Conservation (phyloP, 1,284 basidiomycete species). For the Stygiomarasmius scandens region DNA sequence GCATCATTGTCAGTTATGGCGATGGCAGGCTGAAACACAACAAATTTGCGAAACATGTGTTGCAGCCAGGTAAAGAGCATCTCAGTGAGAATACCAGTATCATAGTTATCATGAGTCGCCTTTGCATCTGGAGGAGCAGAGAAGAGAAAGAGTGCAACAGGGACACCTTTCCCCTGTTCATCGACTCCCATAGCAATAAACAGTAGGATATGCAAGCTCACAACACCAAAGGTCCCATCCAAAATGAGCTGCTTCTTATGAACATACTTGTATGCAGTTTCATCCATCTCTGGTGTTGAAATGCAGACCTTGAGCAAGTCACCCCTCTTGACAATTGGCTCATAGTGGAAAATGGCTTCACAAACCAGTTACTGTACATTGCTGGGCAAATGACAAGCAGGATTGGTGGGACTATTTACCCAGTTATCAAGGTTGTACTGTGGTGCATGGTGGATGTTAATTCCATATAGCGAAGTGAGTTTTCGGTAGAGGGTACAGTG, state of each 20-base stretch:
- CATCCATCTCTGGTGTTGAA: constrained; percentile 34
- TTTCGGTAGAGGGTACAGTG: constrained; percentile 3
- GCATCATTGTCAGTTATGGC: constrained; percentile 42
- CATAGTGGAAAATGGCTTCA: constrained; percentile 30
- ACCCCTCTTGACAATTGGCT: not conserved
- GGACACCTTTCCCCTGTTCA: constrained; percentile 28
- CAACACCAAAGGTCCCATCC: constrained; percentile 43
- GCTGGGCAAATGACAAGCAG: not conserved
- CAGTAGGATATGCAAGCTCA: constrained; percentile 31
- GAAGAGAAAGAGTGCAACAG: constrained; percentile 39
- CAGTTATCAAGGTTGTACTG: constrained; percentile 9
- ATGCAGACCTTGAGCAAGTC: constrained; percentile 29
- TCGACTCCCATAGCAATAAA: constrained; percentile 40
- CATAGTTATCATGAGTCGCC: constrained; percentile 36
- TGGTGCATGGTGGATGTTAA: not conserved
- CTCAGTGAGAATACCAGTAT: constrained; percentile 31
- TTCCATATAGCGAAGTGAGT: not conserved
- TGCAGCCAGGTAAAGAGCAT: constrained; percentile 23
- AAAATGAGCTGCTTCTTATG: constrained; percentile 36
- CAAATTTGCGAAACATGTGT: not conserved
- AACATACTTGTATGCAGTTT: constrained; percentile 35
- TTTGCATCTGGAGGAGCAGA: constrained; percentile 36
- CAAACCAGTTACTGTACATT: not conserved
- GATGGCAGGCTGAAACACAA: constrained; percentile 27
- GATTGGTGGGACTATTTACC: too few species aligned